Evolutionary conservation across 2,329 filamentous ascomycete genomes (phyloP).

Genomic region (Didymella exigua): DNA sequence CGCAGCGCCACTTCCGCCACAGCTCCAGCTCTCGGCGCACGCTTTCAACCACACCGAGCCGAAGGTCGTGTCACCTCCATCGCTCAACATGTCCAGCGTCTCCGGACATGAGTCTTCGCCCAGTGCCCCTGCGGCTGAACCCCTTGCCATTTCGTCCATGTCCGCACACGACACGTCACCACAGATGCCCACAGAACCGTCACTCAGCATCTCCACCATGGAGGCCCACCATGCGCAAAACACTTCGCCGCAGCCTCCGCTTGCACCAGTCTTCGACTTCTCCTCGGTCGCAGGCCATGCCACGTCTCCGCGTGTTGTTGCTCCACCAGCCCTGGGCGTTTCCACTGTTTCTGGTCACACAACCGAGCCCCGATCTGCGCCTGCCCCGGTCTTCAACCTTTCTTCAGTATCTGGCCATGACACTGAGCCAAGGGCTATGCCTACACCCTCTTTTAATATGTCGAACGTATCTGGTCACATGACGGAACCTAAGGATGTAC

Average conservation of each 20-base stretch:
- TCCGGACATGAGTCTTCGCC: constrained; percentile 36
- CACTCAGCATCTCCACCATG: constrained; percentile 25
- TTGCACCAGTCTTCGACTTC: constrained; percentile 16
- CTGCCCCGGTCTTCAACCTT: constrained; percentile 20
- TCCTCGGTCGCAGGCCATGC: constrained; percentile 30
- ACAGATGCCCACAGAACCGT: constrained; percentile 18
- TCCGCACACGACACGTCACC: constrained; percentile 34
- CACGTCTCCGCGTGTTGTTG: constrained; percentile 29
- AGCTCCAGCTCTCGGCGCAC: constrained; percentile 32
- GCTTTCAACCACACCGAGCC: constrained; percentile 32
- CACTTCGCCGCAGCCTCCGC: constrained; percentile 25
- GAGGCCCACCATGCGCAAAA: constrained; percentile 30
- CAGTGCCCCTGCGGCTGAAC: constrained; percentile 19
- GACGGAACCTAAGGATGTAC: constrained; percentile 34
- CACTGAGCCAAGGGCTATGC: constrained; percentile 25
- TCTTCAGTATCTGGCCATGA: constrained; percentile 32
- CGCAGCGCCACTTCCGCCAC: constrained; percentile 19
- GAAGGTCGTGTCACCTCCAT: constrained; percentile 19
- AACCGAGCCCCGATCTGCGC: constrained; percentile 29
- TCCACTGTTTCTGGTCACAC: constrained; percentile 30
- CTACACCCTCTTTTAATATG: constrained; percentile 25
- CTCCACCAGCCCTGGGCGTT: constrained; percentile 19
- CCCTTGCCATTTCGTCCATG: constrained; percentile 28
- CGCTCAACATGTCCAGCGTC: constrained; percentile 34
- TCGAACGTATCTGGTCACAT: constrained; percentile 33